A percentile compares a stretch with the other conserved stretches of the same genome.
phyloP scores from a whole-genome alignment of 257 asterid genomes.

The Knoxia roxburghii region DNA sequence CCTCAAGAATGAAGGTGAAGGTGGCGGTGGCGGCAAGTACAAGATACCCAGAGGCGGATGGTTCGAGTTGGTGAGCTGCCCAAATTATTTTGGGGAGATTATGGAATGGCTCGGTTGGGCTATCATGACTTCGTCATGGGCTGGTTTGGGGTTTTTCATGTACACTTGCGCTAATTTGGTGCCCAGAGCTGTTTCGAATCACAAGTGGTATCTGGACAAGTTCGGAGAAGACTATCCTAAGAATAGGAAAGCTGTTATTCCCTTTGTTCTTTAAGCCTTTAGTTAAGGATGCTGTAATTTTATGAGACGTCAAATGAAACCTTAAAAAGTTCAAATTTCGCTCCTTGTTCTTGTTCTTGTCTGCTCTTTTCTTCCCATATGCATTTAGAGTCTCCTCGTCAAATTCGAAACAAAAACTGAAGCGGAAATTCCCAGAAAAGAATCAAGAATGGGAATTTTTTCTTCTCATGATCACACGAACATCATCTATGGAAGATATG shows the following conservation, averaged over 20 bases:
- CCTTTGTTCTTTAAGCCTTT: conserved; percentile 36
- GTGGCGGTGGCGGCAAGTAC: conserved; percentile 44
- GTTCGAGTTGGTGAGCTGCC: conserved; percentile 66
- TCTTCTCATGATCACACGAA: too few relatives aligned
- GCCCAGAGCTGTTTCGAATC: conserved; percentile 52
- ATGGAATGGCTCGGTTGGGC: conserved; percentile 90
- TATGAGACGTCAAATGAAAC: too few relatives aligned
- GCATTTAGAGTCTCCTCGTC: too few relatives aligned
- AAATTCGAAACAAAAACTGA: too few relatives aligned
- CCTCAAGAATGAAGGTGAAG: conserved; percentile 39
- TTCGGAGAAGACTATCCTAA: conserved; percentile 75
- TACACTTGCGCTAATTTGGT: conserved; percentile 64
- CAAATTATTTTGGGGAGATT: conserved; percentile 76
- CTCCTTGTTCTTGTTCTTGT: too few relatives aligned
- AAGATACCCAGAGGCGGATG: conserved; percentile 60
- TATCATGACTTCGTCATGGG: conserved; percentile 66
- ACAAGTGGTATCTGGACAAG: conserved; percentile 64
- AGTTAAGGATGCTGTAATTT: not conserved
- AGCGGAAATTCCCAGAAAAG: too few relatives aligned
- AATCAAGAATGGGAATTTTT: too few relatives aligned
- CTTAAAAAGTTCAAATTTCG: too few relatives aligned
- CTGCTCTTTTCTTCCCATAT: too few relatives aligned
- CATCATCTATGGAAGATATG: too few relatives aligned
- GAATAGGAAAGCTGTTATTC: conserved; percentile 60
- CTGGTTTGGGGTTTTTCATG: conserved; percentile 53